Evolutionary conservation across 345 rosid species (phyloP), one percentile per base, ranked within the genome.

Genomic region (Triadica sebifera): DNA sequence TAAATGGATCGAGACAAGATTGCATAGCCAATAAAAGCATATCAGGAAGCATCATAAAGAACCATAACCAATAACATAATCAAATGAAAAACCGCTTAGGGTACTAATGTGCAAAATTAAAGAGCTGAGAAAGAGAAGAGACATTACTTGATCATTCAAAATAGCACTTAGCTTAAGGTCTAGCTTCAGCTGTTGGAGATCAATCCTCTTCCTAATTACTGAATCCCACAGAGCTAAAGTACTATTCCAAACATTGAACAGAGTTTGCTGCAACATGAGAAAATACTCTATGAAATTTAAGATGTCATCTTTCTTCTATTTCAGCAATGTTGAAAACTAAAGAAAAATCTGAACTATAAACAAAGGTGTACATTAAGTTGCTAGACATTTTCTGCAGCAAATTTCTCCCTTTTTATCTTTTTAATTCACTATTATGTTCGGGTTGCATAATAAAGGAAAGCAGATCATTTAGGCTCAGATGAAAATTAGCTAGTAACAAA

Each of bases 161-260:
- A 93, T 74, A n/a, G 87, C 78, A 80, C 80, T 87, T 77, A 96
- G 87, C 87, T 89, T 91, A 62, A 93, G 86, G 86, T 89, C 91
- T 79, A 87, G 86, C 81, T 80, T 85, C 80, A 87, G 82, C 85
- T 82, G 90, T 75, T 90, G 93, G 61, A 96, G 85, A 80, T 77
- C 76, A 76, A 85, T 86, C 80, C 88, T 87, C 83, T 91, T 91
- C 78, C 82, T 81, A 61, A 82, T 84, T 65, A 96, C 89, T 62
- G 88, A 85, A 78, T 88, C 92, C 86, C 92, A 84, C 73, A 93
- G 84, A 61, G 77, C 81, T 80, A 83, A 80, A 61, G 88, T 90
- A 37, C 84, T 74, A 12, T 79, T 82, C 98, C 93, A 96, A 58
- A 96, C 98, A 72, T 84, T 85, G 55, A 77, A 86, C 58, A 91